These are phyloP conservation scores for Voacanga thouarsii DNA, from an alignment of 257 asterid species.

Conservation along the genomic window DNA sequence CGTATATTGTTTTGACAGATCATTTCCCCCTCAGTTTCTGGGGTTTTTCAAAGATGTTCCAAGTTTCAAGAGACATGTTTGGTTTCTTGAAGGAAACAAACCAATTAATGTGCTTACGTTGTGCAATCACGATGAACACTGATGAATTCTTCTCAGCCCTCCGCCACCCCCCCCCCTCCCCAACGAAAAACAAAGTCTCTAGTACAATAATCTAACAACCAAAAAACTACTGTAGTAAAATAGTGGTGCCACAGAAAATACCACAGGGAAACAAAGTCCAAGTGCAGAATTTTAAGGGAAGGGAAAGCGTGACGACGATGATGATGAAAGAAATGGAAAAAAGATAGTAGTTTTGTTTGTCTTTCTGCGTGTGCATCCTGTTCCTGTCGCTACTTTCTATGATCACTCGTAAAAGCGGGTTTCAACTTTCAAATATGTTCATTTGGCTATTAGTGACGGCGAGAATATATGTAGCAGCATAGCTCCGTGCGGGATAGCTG, in stretches of 20 bases:
- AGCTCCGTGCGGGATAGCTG: too few relatives aligned
- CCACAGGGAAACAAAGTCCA: not conserved
- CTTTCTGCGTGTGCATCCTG: not conserved
- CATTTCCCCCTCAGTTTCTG: not conserved
- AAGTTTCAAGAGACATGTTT: not conserved
- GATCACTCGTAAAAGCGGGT: not conserved
- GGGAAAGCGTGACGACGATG: not conserved
- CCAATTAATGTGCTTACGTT: not conserved
- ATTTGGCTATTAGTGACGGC: not conserved
- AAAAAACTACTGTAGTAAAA: not conserved
- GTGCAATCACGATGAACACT: too few relatives aligned
- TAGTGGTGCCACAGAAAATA: not conserved
- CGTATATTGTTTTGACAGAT: too few relatives aligned
- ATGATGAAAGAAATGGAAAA: not conserved
- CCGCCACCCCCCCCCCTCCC: too few relatives aligned
- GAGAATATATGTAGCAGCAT: too few relatives aligned
- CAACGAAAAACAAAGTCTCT: not conserved
- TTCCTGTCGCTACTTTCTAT: not conserved
- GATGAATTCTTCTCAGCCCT: not conserved
- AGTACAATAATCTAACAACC: not conserved
- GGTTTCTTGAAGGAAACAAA: too few relatives aligned
- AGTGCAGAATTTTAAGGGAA: not conserved
- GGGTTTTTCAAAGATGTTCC: not conserved
- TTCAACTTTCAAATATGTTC: not conserved
- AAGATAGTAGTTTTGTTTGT: not conserved